A percentile compares a stretch with the other conserved stretches of the same genome.
phyloP scores from a whole-genome alignment of 257 asterid genomes.

The Plantago major region DNA sequence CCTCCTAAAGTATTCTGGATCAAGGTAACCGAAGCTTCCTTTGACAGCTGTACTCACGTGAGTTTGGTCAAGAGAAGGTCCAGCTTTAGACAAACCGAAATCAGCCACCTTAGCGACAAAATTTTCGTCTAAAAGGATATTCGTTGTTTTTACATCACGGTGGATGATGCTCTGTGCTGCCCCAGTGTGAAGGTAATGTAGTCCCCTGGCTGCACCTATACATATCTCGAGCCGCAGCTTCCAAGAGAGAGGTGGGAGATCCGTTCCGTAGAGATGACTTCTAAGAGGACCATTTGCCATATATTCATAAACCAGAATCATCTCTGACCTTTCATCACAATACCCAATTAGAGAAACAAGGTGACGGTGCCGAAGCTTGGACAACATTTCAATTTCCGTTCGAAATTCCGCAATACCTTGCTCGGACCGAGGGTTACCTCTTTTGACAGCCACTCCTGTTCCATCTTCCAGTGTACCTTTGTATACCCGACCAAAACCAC shows the following conservation, averaged over 20 bases:
- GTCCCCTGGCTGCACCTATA: constrained; percentile 80
- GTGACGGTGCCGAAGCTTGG: constrained; percentile 79
- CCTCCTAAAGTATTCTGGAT: constrained; percentile 76
- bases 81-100: constrained; percentile 73
- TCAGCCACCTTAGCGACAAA: constrained; percentile 77
- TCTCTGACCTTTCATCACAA: constrained; percentile 71
- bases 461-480: constrained; percentile 69
- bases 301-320: constrained; percentile 73
- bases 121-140: constrained; percentile 64
- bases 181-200: constrained; percentile 81
- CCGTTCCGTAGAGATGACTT: constrained; percentile 65
- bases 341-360: constrained; percentile 76
- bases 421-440: constrained; percentile 77
- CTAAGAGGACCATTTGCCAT: constrained; percentile 84
- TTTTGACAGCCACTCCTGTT: constrained; percentile 60
- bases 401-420: constrained; percentile 76
- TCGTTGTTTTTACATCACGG: constrained; percentile 77
- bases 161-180: constrained; percentile 69
- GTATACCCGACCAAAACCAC: constrained; percentile 79
- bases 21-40: constrained; percentile 81
- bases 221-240: constrained; percentile 68
- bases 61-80: constrained; percentile 72
- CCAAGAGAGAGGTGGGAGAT: constrained; percentile 64
- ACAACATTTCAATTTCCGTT: constrained; percentile 71
- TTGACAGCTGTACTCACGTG: constrained; percentile 85